Evolutionary conservation across 768 basidiomycete species (phyloP), one percentile per base, ranked within the genome.

Genomic region (Gloeophyllum trabeum): DNA sequence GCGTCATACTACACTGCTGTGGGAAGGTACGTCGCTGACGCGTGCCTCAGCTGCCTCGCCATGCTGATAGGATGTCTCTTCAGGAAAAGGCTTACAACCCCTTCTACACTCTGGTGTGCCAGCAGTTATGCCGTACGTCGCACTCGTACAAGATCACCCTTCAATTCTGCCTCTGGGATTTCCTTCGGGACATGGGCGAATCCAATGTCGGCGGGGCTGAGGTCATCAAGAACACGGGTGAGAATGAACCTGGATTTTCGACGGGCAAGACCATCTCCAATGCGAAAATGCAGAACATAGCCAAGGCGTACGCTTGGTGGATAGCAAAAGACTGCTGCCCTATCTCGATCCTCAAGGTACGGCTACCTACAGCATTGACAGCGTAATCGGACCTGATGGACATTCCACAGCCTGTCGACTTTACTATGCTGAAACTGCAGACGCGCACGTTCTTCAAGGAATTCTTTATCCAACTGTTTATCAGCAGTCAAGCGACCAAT

Each of bases 121-220:
- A 89, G 50, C 80, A 88, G 10, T 76, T 97, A 22, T 87, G 88
- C 54, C 67, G 71, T 6, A 65, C 64, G 6, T 80, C 90, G 0
- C 90, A 94, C 55, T 75, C 83, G 4, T 81, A 91, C 66, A 87
- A 78, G 53, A 83, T 97, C 51, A 97, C 96, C 2, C 66, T 97
- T 18, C 96, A 97, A 54, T 98, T 88, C 58, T 88, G 81, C 51
- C 63, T 98, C 4, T 99, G 96, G 96, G 96, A 99, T 57, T 93
- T 98, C 56, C 62, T 98, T 22, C 82, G 94, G 6, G 88, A 88
- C 46, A 65, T 98, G 35, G 94, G 91, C 10, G 90, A 96, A 60
- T 73, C 67, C 6, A 73, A 63, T 23, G 86, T 92, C 25, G 89
- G 90, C 2, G 89, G 90, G 5, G 73, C 72, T 0, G 85, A 82